Evolutionary conservation across 2,329 filamentous ascomycete species (phyloP).

Genomic region (Claviceps spartinae): DNA sequence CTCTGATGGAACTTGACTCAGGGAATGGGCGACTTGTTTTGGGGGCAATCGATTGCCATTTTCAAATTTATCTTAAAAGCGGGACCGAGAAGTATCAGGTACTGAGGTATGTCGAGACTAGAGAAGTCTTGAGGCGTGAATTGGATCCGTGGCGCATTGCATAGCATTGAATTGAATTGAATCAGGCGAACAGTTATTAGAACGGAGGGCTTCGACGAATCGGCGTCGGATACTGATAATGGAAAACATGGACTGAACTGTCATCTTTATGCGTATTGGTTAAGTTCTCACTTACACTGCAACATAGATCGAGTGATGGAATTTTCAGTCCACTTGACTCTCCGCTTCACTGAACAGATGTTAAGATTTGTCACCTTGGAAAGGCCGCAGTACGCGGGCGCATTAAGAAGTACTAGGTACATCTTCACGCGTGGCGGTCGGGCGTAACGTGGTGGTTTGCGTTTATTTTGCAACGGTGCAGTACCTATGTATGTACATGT

Average conservation of each 20-base stretch:
- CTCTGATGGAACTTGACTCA: slow-evolving; percentile 14
- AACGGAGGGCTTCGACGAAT: not conserved
- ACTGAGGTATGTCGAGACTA: not conserved
- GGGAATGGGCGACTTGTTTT: not conserved
- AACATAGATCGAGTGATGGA: not conserved
- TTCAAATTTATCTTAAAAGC: not conserved
- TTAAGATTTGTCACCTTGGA: no score
- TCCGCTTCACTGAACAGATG: no score
- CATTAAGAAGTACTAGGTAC: no score
- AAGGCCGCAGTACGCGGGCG: no score
- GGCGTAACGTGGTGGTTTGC: no score
- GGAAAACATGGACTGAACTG: not conserved
- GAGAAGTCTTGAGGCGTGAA: not conserved
- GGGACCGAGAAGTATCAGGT: not conserved
- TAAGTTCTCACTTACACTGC: not conserved
- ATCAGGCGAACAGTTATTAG: not conserved
- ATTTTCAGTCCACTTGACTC: not conserved
- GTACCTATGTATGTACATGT: no score
- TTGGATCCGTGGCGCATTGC: slow-evolving; percentile 1
- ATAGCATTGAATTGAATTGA: slow-evolving; percentile 5
- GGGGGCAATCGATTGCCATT: not conserved
- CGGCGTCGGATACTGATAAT: slow-evolving; percentile 2
- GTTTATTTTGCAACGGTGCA: no score
- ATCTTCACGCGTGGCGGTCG: no score
- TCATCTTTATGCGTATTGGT: not conserved